Base-by-base conservation (phyloP, 228 moss, liverwort and hornwort species). In the Sphagnum fallax region DNA sequence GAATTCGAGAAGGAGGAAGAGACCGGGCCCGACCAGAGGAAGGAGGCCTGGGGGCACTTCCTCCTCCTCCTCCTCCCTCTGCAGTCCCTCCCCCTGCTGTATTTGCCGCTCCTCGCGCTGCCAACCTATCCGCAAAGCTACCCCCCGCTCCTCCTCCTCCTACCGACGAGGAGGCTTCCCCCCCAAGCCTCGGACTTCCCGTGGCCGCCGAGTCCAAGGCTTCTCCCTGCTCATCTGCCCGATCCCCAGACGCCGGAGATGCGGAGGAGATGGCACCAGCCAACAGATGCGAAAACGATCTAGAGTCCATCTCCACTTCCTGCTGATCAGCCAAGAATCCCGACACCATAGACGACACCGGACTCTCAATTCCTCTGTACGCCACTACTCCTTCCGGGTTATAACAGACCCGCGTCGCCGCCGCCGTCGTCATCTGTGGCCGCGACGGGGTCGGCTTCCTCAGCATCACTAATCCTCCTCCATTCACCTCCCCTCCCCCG, bases 391-490 rank as follows among this genome's bases (percentile, higher is more conserved):
- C 32, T 32, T 32, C 32, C 32, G 32, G 32, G 32, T 32, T 32
- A 32, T 32, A 32, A 32, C 32, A 32, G 6, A 61, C 5, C 8
- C 65, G 72, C 49, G 60, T 69, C 51, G 84, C 65, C 47, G 69
- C 71, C 5, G 72, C 76, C 64, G 81, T 73, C 69, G 78, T 78
- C 8, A 87, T 75, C 49, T 81, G 90, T 48, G 90, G 87, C 61
- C 95, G 81, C 18, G 95, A 95, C 55, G 95, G 88, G n/a, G 87
- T 87, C 2, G 95, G 95, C 82, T 92, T 95, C 51, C 87, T 85
- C 72, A 95, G 16, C 11, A 88, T 73, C 71, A 72, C 80, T 9
- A 79, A 62, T 61, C 76, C 86, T 32, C 32, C 32, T 8, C 80
- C 76, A 6, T 67, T 69, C 47, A 70, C 75, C 3, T 32, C 32